Base-by-base conservation (phyloP, 768 basidiomycete species). In the Termitomyces titanicus region DNA sequence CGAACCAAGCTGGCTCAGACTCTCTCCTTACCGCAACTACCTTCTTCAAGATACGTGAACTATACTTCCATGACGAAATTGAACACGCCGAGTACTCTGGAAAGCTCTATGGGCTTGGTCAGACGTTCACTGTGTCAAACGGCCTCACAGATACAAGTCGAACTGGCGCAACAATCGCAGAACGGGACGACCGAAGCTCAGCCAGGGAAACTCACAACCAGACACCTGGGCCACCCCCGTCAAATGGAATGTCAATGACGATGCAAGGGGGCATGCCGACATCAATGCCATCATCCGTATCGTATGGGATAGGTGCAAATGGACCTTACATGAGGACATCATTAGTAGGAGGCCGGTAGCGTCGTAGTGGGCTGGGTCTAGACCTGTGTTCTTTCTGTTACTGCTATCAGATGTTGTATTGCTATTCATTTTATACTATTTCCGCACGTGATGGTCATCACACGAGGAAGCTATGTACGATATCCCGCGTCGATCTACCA, bases 1-100 rank as follows among this genome's bases (percentile, higher is more conserved):
- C 93, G 53, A 94, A 97, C 71, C 96, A 97, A 74, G 94, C 96
- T 10, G 96, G 97, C 13, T 95, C 93, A n/a, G 97, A 98, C 68
- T 93, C 91, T 13, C 85, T 98, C 39, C 81, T 99, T 44, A 98
- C 95, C 7, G 85, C 94, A 2, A 85, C 88, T 2, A 92, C 92
- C 0, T 98, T 98, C 74, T 98, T 98, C 87, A 91, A 94, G 70
- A 92, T 98, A 82, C 85, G 92, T 27, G 86, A 93, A 61, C 70
- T 89, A 15, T 98, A 94, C 74, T 99, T 99, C 74, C 83, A 87
- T 58, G 89, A 94, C 68, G 76, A 82, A n/a, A 80, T 97, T 50
- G 92, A 98, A 67, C 89, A 94, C 54, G 72, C 66, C 1, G 88
- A 91, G 65, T 92, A 86, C 69, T 89, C 86, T 54, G 89, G 88